Evolutionary conservation across 768 basidiomycete species (phyloP).

Genomic region (Psilocybe tampanensis): DNA sequence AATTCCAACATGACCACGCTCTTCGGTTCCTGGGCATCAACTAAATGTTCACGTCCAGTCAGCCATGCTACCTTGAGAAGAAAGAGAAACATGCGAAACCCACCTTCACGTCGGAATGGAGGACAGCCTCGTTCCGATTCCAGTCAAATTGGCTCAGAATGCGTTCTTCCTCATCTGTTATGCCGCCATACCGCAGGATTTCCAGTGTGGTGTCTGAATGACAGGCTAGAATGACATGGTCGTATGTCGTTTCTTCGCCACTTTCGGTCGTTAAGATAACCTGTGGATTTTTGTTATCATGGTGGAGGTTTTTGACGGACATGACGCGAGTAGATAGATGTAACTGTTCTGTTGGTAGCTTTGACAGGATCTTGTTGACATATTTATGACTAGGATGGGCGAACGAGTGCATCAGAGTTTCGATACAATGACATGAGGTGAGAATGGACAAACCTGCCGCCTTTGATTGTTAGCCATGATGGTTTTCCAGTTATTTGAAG

Average conservation of each 20-base stretch:
- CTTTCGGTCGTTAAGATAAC: slow-evolving; percentile 49
- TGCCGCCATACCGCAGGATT: slow-evolving; percentile 52
- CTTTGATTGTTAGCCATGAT: slow-evolving; percentile 70
- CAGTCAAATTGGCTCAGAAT: slow-evolving; percentile 64
- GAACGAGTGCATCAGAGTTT: not conserved
- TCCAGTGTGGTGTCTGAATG: slow-evolving; percentile 67
- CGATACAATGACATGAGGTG: not conserved
- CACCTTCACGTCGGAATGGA: slow-evolving; percentile 68
- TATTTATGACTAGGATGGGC: slow-evolving; percentile 56
- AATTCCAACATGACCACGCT: slow-evolving; percentile 85
- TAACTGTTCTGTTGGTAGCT: slow-evolving; percentile 51
- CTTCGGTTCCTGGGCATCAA: slow-evolving; percentile 63
- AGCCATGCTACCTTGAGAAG: not conserved
- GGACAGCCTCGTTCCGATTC: slow-evolving; percentile 65
- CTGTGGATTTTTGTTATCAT: slow-evolving; percentile 16
- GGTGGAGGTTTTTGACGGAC: slow-evolving; percentile 39
- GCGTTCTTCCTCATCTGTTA: slow-evolving; percentile 52
- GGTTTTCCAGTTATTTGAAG: slow-evolving; percentile 73
- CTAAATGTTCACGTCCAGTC: slow-evolving; percentile 33
- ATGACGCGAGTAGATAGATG: slow-evolving; percentile 62
- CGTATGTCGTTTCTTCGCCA: slow-evolving; percentile 51
- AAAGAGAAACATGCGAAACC: slow-evolving; percentile 19
- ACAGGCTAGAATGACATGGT: slow-evolving; percentile 74
- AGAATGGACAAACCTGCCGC: slow-evolving; percentile 57
- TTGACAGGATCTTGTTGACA: slow-evolving; percentile 60